phyloP scores from a whole-genome alignment of 371 early-diverging fungal genomes.

The Mucor velutinosus region DNA sequence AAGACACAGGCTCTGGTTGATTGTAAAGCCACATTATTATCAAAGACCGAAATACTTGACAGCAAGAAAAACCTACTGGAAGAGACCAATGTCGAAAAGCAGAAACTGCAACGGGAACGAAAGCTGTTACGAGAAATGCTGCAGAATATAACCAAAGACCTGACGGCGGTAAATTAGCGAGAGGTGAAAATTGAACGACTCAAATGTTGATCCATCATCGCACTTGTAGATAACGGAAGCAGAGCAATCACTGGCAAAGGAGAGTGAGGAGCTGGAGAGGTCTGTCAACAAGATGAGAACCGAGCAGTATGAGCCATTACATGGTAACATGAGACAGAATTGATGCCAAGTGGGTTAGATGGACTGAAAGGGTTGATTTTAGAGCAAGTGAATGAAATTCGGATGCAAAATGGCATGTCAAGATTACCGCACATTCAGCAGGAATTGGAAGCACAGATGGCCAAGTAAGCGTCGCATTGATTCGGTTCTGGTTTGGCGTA shows the following conservation, averaged over 20 bases:
- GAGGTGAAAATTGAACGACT: neutral
- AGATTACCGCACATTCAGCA: conserved; percentile 48
- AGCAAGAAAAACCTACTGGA: conserved; percentile 40
- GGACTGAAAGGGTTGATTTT: neutral
- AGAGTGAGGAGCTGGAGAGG: conserved; percentile 38
- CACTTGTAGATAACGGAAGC: conserved; percentile 27
- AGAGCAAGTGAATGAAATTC: conserved; percentile 49
- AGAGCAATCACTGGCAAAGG: conserved; percentile 34
- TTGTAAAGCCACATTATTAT: conserved; percentile 39
- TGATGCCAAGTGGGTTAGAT: neutral
- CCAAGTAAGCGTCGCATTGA: conserved; percentile 26
- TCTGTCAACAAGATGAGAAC: conserved; percentile 25
- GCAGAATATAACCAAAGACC: conserved; percentile 44
- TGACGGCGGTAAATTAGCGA: conserved; percentile 33
- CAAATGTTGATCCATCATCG: neutral
- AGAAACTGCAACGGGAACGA: conserved; percentile 41
- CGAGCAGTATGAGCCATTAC: conserved; percentile 49
- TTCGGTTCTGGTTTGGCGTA: neutral
- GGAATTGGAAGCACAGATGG: conserved; percentile 48
- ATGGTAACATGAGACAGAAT: conserved; percentile 25
- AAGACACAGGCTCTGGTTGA: conserved; percentile 41
- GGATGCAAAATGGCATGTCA: conserved; percentile 31
- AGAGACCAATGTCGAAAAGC: conserved; percentile 41
- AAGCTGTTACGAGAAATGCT: conserved; percentile 43
- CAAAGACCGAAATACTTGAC: conserved; percentile 39